Evolutionary conservation across 2,329 filamentous ascomycete species (phyloP).

Genomic region (Podosphaera leucotricha): DNA sequence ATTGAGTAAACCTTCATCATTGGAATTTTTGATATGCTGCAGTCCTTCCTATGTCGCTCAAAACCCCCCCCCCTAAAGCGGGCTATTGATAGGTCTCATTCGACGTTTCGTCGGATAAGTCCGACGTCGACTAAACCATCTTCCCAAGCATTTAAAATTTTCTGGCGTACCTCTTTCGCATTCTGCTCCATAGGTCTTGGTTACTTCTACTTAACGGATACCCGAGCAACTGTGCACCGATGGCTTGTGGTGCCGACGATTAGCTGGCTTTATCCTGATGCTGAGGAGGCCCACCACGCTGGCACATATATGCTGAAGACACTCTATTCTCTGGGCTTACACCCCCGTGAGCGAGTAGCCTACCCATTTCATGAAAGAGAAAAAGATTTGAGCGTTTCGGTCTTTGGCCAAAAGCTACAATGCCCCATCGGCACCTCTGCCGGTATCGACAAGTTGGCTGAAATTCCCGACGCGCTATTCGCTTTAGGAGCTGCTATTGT

Average conservation of each 20-base stretch:
- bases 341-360: slow-evolving; percentile 49
- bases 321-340: slow-evolving; percentile 49
- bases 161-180: slow-evolving; percentile 29
- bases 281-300: slow-evolving; percentile 77
- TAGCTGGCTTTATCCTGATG: slow-evolving; percentile 44
- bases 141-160: slow-evolving; percentile 30
- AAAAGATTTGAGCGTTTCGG: slow-evolving; percentile 22
- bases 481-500: slow-evolving; percentile 68
- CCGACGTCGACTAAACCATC: background rate
- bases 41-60: background rate
- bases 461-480: slow-evolving; percentile 67
- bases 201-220: slow-evolving; percentile 54
- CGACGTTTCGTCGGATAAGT: background rate
- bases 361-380: slow-evolving; percentile 11
- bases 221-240: slow-evolving; percentile 44
- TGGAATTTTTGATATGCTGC: background rate
- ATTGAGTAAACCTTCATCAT: background rate
- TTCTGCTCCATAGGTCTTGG: slow-evolving; percentile 20
- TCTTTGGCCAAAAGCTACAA: slow-evolving; percentile 54
- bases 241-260: slow-evolving; percentile 43
- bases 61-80: background rate
- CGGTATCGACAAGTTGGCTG: slow-evolving; percentile 82
- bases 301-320: slow-evolving; percentile 48
- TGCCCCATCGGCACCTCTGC: slow-evolving; percentile 93
- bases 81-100: background rate